Evolutionary conservation across 257 asterid genomes (phyloP), one percentile per base, ranked within the genome.

Genomic region (Capsicum rhomboideum): DNA sequence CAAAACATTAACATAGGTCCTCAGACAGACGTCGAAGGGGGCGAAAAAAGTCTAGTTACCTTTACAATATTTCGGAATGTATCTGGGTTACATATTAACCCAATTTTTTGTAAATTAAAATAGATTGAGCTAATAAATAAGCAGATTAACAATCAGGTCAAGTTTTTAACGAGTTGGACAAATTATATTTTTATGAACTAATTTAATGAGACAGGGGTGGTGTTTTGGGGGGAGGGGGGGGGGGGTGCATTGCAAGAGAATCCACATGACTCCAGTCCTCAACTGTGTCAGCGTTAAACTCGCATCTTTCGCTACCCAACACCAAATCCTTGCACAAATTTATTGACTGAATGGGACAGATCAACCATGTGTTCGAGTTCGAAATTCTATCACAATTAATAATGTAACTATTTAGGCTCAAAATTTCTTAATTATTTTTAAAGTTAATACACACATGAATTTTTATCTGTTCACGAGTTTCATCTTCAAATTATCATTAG

Each of bases 211-310:
- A n/a, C n/a, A n/a, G 37, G 37, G 2, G 37, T 31, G 37, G 37
- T 31, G 6, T 3, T 3, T 37, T 3, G 6, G 9, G 7, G 7
- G 0, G 9, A 0, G 7, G 44, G 7, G 0, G 44, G 44, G 7
- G 44, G 44, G 44, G 44, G 3, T 6, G 8, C 52, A 18, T 34
- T 9, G 17, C 46, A 34, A 37, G 26, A 68, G 77, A 67, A 67
- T 67, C 71, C 37, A 29, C 55, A 26, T 63, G 69, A 44, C 56
- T 72, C 4, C 1, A 13, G 40, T 59, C 29, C 81, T 55, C 28
- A 29, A 44, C 63, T 52, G 71, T 87, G 90, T 87, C 88, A 87
- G 90, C 90, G 88, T 86, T 68, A 63, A 78, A 86, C 84, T 49
- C 72, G 86, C 90, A 78, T 82, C 86, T 63, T 31, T 84, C 75